These are phyloP conservation scores for Gracilariopsis chorda DNA, from an alignment of 23 red algal genomes.

Conservation along the genomic window DNA sequence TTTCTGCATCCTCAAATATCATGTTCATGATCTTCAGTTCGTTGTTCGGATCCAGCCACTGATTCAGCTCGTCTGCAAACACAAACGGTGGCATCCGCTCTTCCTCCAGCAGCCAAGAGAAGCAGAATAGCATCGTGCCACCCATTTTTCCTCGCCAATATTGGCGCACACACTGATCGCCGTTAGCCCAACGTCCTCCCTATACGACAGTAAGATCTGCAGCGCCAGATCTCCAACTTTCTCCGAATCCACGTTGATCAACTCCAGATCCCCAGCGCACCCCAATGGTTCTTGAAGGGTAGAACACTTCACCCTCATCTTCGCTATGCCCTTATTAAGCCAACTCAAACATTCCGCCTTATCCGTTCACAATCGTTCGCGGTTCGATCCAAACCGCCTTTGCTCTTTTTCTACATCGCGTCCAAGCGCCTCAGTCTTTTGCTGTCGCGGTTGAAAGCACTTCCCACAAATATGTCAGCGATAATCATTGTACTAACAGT, in stretches of 20 bases:
- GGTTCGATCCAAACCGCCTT: background rate
- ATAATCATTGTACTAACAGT: no score
- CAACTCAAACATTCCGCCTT: constrained; percentile 47
- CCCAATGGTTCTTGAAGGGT: constrained; percentile 62
- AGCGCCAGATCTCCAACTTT: constrained; percentile 64
- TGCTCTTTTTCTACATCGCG: constrained; percentile 10
- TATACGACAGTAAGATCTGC: constrained; percentile 84
- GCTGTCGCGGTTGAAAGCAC: constrained; percentile 74
- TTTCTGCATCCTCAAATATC: constrained; percentile 80
- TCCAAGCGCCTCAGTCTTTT: constrained; percentile 56
- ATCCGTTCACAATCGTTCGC: constrained; percentile 3
- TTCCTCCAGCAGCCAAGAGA: constrained; percentile 56
- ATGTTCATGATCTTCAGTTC: constrained; percentile 87
- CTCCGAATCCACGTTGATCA: constrained; percentile 52
- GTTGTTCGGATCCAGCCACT: constrained; percentile 92
- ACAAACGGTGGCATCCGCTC: constrained; percentile 76
- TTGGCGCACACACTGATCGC: constrained; percentile 58
- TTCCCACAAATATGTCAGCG: no score
- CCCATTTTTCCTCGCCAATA: constrained; percentile 96
- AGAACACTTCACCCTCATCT: constrained; percentile 71
- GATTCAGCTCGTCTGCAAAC: constrained; percentile 97
- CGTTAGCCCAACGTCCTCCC: constrained; percentile 62
- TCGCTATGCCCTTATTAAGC: constrained; percentile 23
- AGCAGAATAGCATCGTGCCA: constrained; percentile 87
- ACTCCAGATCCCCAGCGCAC: constrained; percentile 76